Percentiles rank a stretch among this genome's conserved stretches.
Conservation (phyloP, 2,329 filamentous ascomycete species). For the Trichoderma sp. region DNA sequence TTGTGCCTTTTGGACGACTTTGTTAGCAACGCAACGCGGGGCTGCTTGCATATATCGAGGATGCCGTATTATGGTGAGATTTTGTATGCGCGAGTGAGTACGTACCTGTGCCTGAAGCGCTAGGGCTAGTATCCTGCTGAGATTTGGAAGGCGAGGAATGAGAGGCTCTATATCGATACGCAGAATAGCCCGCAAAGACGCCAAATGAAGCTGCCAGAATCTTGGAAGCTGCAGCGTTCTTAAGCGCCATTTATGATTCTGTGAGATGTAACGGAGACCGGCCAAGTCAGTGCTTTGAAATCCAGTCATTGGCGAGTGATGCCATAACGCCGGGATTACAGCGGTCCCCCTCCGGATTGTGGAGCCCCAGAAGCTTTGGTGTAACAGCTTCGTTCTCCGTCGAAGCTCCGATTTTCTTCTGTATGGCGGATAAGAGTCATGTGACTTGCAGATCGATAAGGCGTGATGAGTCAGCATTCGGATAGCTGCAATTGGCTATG, state of each 20-base stretch:
- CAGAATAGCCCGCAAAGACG: conserved; percentile 35
- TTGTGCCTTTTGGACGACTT: conserved; percentile 36
- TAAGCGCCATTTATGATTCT: conserved; percentile 25
- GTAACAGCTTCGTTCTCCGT: background rate
- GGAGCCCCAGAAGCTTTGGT: background rate
- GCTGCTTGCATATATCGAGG: background rate
- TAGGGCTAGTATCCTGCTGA: conserved; percentile 26
- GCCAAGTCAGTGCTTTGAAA: conserved; percentile 25
- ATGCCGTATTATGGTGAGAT: background rate
- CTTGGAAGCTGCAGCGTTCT: conserved; percentile 30
- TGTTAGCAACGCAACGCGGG: conserved; percentile 7
- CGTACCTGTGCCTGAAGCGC: background rate
- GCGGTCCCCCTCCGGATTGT: conserved; percentile 10
- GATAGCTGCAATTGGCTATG: conserved; percentile 7
- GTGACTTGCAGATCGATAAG: background rate
- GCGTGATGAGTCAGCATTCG: conserved; percentile 11
- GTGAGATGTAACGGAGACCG: background rate
- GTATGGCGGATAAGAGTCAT: background rate
- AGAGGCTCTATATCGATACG: conserved; percentile 34
- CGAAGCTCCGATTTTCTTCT: background rate
- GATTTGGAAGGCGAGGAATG: conserved; percentile 26
- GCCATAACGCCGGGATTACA: conserved; percentile 24
- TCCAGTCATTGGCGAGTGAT: conserved; percentile 23
- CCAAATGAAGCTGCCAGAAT: conserved; percentile 36
- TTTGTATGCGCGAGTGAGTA: background rate